Conservation (phyloP, 2,329 filamentous ascomycete genomes). For the Trichoderma brevicompactum region DNA sequence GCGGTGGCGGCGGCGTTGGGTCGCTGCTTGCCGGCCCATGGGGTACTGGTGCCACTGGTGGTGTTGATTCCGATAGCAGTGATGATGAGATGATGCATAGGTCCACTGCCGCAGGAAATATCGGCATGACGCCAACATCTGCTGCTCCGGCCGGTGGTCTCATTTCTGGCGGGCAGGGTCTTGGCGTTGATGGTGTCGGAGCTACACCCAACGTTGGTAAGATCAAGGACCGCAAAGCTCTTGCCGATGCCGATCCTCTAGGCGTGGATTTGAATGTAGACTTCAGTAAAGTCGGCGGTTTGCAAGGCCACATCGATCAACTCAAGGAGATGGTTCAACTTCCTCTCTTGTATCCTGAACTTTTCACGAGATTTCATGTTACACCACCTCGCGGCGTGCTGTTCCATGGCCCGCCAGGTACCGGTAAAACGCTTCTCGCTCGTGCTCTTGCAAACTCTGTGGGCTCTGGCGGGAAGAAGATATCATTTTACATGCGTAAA, state of each 20-base stretch:
- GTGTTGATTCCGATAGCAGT: conserved; percentile 92
- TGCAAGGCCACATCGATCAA: conserved; percentile 93
- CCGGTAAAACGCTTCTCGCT: conserved; percentile 95
- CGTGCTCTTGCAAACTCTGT: conserved; percentile 90
- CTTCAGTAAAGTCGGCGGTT: conserved; percentile 90
- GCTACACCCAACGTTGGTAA: conserved; percentile 83
- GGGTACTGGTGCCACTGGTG: conserved; percentile 73
- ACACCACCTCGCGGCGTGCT: conserved; percentile 93
- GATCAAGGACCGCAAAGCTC: conserved; percentile 86
- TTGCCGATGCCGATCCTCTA: conserved; percentile 92
- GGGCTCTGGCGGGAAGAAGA: conserved; percentile 85
- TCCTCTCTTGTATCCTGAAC: conserved; percentile 90
- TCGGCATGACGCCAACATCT: conserved; percentile 64
- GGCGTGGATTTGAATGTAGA: conserved; percentile 92
- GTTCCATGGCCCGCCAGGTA: conserved; percentile 96
- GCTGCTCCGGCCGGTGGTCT: conserved; percentile 53
- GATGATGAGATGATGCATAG: conserved; percentile 83
- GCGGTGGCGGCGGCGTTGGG: conserved; percentile 74
- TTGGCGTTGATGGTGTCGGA: conserved; percentile 50
- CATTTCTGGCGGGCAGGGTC: conserved; percentile 47
- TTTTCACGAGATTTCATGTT: conserved; percentile 89
- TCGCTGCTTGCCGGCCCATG: conserved; percentile 76
- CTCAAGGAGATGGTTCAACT: conserved; percentile 98
- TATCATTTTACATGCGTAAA: conserved; percentile 99
- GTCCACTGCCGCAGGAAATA: conserved; percentile 59